phyloP scores from a whole-genome alignment of 805 yeast species.

The Cyberlindnera subsufficiens region DNA sequence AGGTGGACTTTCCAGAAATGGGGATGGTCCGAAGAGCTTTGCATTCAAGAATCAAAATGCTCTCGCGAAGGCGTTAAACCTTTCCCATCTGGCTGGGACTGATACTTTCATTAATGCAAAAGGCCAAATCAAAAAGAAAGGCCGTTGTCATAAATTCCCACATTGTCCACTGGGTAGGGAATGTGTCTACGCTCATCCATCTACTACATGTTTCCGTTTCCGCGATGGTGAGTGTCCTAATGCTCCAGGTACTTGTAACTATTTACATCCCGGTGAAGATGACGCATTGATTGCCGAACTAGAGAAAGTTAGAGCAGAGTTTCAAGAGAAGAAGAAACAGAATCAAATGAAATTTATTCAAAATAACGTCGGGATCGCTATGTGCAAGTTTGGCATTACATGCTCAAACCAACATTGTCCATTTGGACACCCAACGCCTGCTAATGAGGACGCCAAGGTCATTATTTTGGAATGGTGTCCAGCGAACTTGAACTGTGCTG shows the following conservation, averaged over 20 bases:
- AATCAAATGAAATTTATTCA: conserved; percentile 23
- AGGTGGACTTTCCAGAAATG: conserved; percentile 8
- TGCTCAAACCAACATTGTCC: conserved; percentile 81
- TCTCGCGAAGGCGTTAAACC: conserved; percentile 33
- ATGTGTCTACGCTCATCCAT: conserved; percentile 78
- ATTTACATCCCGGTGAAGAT: conserved; percentile 82
- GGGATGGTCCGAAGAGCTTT: conserved; percentile 18
- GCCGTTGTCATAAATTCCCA: conserved; percentile 69
- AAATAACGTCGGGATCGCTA: conserved; percentile 42
- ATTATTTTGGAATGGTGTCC: conserved; percentile 71
- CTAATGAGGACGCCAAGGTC: conserved; percentile 68
- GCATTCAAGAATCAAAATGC: conserved; percentile 26
- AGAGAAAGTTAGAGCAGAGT: conserved; percentile 54
- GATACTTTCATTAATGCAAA: conserved; percentile 21
- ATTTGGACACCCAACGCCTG: conserved; percentile 89
- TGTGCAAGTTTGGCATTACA: conserved; percentile 71
- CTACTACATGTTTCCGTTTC: conserved; percentile 63
- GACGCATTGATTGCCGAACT: conserved; percentile 63
- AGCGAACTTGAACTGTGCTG: conserved; percentile 56
- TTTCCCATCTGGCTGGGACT: conserved; percentile 26
- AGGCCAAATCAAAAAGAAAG: conserved; percentile 45
- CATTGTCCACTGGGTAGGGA: conserved; percentile 57
- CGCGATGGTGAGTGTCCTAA: conserved; percentile 64
- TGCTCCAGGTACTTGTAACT: conserved; percentile 77
- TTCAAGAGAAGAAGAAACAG: conserved; percentile 31